Conservation (phyloP, 1,284 basidiomycete species). For the Quambalaria eucalypti region DNA sequence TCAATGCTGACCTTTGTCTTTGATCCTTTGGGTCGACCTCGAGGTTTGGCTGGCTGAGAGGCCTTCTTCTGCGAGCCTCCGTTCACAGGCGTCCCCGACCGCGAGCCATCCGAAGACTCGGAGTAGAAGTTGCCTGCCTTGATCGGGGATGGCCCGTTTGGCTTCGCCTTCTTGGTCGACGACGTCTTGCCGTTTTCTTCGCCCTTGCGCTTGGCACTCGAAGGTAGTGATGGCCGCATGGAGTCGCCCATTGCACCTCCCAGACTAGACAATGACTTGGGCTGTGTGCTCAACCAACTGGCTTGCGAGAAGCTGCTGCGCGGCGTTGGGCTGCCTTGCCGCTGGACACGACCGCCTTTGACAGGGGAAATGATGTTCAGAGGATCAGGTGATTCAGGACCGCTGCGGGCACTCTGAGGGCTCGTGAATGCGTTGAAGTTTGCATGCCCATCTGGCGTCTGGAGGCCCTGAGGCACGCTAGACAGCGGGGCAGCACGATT, state of each 20-base stretch:
- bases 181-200: not conserved
- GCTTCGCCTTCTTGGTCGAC: not conserved
- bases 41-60: not conserved
- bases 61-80: not conserved
- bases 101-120: not conserved
- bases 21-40: not conserved
- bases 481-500: no score
- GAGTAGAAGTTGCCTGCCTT: slow-evolving; percentile 1
- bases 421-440: not conserved
- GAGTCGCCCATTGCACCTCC: not conserved
- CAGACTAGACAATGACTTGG: not conserved
- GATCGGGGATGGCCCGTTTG: not conserved
- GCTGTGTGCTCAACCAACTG: not conserved
- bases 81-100: not conserved
- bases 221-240: not conserved
- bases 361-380: slow-evolving; percentile 3
- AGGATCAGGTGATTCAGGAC: not conserved
- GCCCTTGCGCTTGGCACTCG: not conserved
- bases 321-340: not conserved
- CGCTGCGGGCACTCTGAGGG: not conserved
- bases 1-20: not conserved
- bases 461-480: no score
- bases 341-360: not conserved
- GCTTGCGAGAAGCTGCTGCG: not conserved
- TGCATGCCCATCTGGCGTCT: no score